Evolutionary conservation across 306 rosid species (phyloP), one percentile per base, ranked within the genome.

Genomic region (Sindora glabra): DNA sequence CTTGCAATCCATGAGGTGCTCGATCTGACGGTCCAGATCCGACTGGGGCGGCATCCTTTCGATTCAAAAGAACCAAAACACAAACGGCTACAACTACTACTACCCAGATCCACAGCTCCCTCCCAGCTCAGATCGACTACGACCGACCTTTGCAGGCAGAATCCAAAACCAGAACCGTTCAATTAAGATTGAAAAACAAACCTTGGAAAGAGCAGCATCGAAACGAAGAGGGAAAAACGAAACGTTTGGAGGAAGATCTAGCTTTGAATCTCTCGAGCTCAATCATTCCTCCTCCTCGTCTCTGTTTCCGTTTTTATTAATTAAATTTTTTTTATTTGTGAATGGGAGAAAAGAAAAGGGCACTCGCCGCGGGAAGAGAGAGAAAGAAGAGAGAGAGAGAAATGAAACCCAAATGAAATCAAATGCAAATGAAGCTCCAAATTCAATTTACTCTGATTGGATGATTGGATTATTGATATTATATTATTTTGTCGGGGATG

Each of bases 21-120:
- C 84, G 64, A 82, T 82, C 79, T 82, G 84, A 48, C 80, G 82
- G 68, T 82, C 82, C 72, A 82, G 85, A 82, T 82, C 88, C 78
- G 82, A 73, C 23, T 78, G 78, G 48, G 84, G 78, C 59, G 82
- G 79, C 84, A 82, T 82, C 56, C 56, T 74, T 44, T 67, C 25
- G 3, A 33, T 40, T 7, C 6, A n/a, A n/a, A n/a, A n/a, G n/a
- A n/a, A n/a, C n/a, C n/a, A n/a, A n/a, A n/a, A n/a, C n/a, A n/a
- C n/a, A n/a, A n/a, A n/a, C n/a, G n/a, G n/a, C n/a, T 22, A 3
- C 5, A 51, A 21, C 13, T 16, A 29, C 18, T 24, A 24, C 1
- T 8, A 4, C 60, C 67, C 32, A 50, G 67, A 57, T 72, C 77
- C 77, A 68, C 50, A 63, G 44, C 36, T 33, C 21, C 38, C 55